A percentile compares a stretch with the other conserved stretches of the same genome.
These are phyloP conservation scores for Coemansia sp. DNA, from an alignment of 192 early-diverging fungal genomes.

Conservation along the genomic window DNA sequence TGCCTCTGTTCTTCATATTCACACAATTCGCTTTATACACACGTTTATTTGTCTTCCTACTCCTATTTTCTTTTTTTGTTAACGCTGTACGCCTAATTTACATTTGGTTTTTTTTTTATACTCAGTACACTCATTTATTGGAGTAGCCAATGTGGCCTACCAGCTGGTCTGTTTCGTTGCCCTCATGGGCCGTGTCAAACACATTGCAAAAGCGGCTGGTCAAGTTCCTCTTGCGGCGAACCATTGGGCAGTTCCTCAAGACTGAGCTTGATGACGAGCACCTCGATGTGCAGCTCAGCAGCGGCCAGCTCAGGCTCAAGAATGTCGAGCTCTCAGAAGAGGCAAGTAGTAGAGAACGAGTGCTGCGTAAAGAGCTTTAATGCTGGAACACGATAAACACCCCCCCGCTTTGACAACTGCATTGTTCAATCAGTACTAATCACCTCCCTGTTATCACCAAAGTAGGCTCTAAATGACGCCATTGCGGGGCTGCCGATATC, in stretches of 20 bases:
- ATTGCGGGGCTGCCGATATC: constrained; percentile 69
- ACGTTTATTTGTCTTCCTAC: not conserved
- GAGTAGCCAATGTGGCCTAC: constrained; percentile 48
- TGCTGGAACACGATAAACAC: not conserved
- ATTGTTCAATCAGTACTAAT: constrained; percentile 7
- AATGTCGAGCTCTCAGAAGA: constrained; percentile 81
- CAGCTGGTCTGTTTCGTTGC: constrained; percentile 54
- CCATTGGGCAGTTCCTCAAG: constrained; percentile 85
- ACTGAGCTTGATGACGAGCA: constrained; percentile 76
- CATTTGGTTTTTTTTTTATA: not conserved
- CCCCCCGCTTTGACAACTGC: not conserved
- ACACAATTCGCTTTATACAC: constrained; percentile 7
- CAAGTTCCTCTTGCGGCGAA: constrained; percentile 79
- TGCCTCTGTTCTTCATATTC: not conserved
- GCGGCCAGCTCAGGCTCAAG: constrained; percentile 75
- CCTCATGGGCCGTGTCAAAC: constrained; percentile 63
- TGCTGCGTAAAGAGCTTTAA: not conserved
- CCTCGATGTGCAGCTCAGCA: constrained; percentile 83
- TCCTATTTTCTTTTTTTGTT: constrained; percentile 11
- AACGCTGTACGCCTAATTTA: not conserved
- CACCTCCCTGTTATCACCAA: not conserved
- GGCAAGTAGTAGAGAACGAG: constrained; percentile 51
- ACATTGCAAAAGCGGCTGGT: constrained; percentile 84
- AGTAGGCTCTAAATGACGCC: constrained; percentile 77
- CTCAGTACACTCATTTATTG: not conserved